Percentiles rank a stretch among this genome's conserved stretches.
Evolutionary conservation across 495 filamentous ascomycete species (phyloP).

Genomic region (Ascodesmis nigricans): DNA sequence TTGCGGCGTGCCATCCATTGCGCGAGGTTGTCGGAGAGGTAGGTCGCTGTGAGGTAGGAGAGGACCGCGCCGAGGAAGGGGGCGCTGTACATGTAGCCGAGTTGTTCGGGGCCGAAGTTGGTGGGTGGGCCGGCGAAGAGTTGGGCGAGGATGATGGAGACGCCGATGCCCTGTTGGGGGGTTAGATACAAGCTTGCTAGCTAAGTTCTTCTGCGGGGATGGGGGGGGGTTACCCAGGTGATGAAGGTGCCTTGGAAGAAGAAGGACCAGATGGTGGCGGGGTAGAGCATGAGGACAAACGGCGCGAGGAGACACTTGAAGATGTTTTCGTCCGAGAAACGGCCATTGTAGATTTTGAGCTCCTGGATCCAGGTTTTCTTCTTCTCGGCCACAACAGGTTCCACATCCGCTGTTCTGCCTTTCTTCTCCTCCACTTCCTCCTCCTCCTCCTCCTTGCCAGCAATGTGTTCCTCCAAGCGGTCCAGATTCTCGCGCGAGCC

Average conservation of each 20-base stretch:
- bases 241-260: conserved; percentile 26
- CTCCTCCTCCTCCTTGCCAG: background rate
- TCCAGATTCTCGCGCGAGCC: conserved; percentile 6
- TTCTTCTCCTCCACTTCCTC: background rate
- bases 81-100: conserved; percentile 27
- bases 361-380: conserved; percentile 24
- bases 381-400: conserved; percentile 6
- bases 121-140: conserved; percentile 25
- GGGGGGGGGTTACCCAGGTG: conserved; percentile 22
- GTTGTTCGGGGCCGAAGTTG: conserved; percentile 23
- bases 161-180: conserved; percentile 18
- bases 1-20: conserved; percentile 29
- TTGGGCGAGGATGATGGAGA: conserved; percentile 24
- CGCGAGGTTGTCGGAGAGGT: conserved; percentile 27
- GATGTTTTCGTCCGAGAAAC: conserved; percentile 23
- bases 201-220: background rate
- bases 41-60: conserved; percentile 25
- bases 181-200: conserved; percentile 3
- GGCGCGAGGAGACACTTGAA: conserved; percentile 24
- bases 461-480: conserved; percentile 11
- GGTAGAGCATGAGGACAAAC: conserved; percentile 24
- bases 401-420: conserved; percentile 1
- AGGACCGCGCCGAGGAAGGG: conserved; percentile 28
- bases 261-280: conserved; percentile 26
- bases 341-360: conserved; percentile 23